Evolutionary conservation across 140 eudicot species (phyloP).

Genomic region (Flaveria floridana): DNA sequence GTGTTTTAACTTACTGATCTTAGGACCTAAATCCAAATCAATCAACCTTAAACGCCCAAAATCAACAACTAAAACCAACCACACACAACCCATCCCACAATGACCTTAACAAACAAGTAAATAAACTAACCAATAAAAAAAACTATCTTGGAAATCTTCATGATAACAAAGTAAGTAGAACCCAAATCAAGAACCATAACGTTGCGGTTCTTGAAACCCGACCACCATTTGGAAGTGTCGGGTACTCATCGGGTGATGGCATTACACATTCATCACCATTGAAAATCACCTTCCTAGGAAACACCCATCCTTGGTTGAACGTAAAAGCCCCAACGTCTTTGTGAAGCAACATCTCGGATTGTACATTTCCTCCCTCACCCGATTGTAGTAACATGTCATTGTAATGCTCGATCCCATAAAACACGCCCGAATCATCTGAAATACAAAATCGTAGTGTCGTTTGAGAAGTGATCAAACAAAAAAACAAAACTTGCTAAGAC

Average conservation of each 20-base stretch:
- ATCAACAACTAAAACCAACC: background rate
- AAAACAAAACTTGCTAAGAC: background rate
- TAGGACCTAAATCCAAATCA: background rate
- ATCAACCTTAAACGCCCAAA: background rate
- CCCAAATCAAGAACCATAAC: conserved; percentile 10
- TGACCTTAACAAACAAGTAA: conserved; percentile 1
- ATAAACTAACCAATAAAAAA: background rate
- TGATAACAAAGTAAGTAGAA: conserved; percentile 6
- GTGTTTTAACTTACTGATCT: background rate
- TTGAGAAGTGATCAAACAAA: background rate
- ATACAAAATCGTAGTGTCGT: background rate
- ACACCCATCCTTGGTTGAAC: conserved; percentile 75
- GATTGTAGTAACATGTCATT: conserved; percentile 69
- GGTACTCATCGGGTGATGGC: conserved; percentile 69
- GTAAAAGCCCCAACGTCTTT: conserved; percentile 62
- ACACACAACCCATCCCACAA: background rate
- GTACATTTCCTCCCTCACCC: conserved; percentile 67
- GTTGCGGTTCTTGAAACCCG: conserved; percentile 14
- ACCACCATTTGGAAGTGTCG: conserved; percentile 58
- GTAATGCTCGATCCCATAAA: conserved; percentile 72
- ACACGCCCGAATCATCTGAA: conserved; percentile 75
- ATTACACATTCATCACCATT: conserved; percentile 74
- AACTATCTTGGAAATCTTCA: background rate
- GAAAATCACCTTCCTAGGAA: conserved; percentile 67
- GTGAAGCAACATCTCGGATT: conserved; percentile 58